Base-by-base conservation (phyloP, 768 basidiomycete genomes). In the Tricholoma terreum region DNA sequence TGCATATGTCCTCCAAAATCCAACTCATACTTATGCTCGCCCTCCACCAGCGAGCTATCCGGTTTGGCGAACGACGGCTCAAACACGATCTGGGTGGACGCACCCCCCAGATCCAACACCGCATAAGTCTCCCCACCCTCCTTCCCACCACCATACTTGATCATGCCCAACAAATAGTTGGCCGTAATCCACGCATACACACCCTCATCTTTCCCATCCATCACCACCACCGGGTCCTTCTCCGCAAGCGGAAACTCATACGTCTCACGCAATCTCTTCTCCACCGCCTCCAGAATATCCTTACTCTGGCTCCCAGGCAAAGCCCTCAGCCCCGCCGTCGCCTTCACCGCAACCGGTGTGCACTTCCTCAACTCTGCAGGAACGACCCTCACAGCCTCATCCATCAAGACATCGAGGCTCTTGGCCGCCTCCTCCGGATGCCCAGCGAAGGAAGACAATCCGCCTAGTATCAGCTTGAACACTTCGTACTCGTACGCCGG, bases 161-260 rank as follows among this genome's bases (percentile, higher is more conserved):
- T 85, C 36, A 88, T 84, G 52, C 81, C 80, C 42, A 96, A 76
- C 49, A 98, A 80, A 73, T 97, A 98, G 73, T 98, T 98, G 58
- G 91, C 93, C 15, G 96, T 97, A 62, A 98, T 93, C 95, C 96
- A 98, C 27, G 96, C 94, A 69, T 91, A 98, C n/a, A 98, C 92
- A 31, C 93, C 96, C 72, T 98, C 96, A 68, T 98, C 95, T 62
- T 86, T 77, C 7, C 95, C 95, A 61, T 97, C 95, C 95, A 98
- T 95, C 60, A 98, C 86, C 40, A 81, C 83, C 33, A 96, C 93
- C 1, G 83, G 84, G 50, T 85, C 84, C 60, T 77, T 74, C 22
- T 80, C 69, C 0, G 69, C 64, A 5, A 82, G 59, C 36, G 67
- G 75, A 74, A 98, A 98, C 9, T 87, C 86, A 58, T 87, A 96